phyloP scores from a whole-genome alignment of 208 protist genomes.

The Polymyxa betae region DNA sequence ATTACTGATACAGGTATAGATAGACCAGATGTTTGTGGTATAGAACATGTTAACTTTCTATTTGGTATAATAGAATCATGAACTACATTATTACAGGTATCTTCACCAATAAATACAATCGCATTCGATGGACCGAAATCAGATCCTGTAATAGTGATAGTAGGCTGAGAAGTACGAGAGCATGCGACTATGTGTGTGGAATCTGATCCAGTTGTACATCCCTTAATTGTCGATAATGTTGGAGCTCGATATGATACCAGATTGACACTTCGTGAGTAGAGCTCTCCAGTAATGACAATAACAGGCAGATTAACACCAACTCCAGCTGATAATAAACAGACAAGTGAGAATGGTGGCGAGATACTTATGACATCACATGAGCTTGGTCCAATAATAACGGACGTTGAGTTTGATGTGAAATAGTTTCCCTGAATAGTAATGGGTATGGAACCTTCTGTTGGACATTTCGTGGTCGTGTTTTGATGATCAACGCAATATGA shows the following conservation, averaged over 20 bases:
- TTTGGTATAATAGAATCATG: not conserved
- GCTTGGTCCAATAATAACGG: not conserved
- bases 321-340: conserved; percentile 2
- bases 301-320: not conserved
- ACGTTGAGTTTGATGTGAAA: conserved; percentile 22
- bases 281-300: not conserved
- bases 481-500: not conserved
- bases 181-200: not conserved
- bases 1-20: not conserved
- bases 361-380: not conserved
- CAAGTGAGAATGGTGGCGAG: not conserved
- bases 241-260: conserved; percentile 6
- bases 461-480: conserved; percentile 27
- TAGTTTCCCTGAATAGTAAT: not conserved
- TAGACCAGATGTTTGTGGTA: not conserved
- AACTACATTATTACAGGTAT: conserved; percentile 7
- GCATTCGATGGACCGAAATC: not conserved
- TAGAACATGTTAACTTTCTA: not conserved
- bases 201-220: not conserved
- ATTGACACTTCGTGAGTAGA: not conserved
- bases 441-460: not conserved
- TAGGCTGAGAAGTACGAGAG: not conserved
- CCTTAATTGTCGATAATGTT: not conserved
- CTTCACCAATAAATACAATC: conserved; percentile 22
- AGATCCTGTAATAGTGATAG: not conserved